A percentile compares a stretch with the other conserved stretches of the same genome.
Conservation (phyloP, 1,139 yeast genomes). For the Pneumocystis carinii region DNA sequence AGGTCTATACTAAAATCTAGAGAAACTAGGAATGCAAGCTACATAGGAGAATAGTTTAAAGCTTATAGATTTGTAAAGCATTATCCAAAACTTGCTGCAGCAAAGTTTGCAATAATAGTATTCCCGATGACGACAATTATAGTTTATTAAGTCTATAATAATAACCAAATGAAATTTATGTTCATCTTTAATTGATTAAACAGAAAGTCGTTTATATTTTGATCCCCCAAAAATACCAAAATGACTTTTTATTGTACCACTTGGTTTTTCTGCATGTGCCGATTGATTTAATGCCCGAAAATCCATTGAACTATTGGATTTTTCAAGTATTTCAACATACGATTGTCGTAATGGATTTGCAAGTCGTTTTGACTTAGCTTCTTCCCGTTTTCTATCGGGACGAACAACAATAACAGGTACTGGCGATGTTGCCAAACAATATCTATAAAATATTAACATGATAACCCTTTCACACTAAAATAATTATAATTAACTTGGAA, state of each 20-base stretch:
- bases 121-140: no score
- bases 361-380: slow-evolving; percentile 23
- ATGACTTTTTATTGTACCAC: background rate
- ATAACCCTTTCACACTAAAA: background rate
- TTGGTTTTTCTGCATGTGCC: background rate
- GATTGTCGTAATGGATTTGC: slow-evolving; percentile 22
- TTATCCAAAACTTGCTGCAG: no score
- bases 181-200: background rate
- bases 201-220: background rate
- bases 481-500: slow-evolving; percentile 31
- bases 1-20: no score
- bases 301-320: slow-evolving; percentile 6
- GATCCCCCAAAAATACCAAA: background rate
- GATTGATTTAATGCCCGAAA: slow-evolving; percentile 4
- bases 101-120: no score
- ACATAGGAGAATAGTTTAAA: no score
- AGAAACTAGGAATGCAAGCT: no score
- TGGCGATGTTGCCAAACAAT: slow-evolving; percentile 50
- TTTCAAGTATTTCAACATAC: slow-evolving; percentile 18
- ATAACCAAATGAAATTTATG: no score
- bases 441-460: slow-evolving; percentile 16
- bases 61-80: no score
- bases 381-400: slow-evolving; percentile 33
- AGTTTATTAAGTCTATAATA: no score
- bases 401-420: slow-evolving; percentile 58